phyloP scores from a whole-genome alignment of 148 eudicot genomes.

The Camellia japonica region DNA sequence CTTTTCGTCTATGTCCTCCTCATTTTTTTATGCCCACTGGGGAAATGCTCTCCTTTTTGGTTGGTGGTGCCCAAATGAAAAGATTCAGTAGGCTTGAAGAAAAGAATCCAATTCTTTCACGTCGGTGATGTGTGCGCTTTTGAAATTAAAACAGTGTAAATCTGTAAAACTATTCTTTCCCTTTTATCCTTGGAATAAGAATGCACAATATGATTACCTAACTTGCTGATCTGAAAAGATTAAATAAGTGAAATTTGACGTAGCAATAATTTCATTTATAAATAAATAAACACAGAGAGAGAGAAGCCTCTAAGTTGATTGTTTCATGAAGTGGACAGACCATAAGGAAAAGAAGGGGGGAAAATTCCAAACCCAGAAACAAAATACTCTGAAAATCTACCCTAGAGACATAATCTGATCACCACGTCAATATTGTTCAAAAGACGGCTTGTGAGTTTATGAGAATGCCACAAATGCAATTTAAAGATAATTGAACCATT shows the following conservation, averaged over 20 bases:
- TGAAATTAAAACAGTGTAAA: neutral
- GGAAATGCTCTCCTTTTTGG: neutral
- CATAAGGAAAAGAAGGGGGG: neutral
- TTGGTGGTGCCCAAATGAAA: neutral
- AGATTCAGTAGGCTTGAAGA: conserved; percentile 8
- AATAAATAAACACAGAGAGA: neutral
- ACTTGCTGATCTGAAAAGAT: neutral
- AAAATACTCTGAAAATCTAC: neutral
- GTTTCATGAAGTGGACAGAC: neutral
- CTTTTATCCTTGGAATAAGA: no score
- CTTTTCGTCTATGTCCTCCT: neutral
- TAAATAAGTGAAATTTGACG: neutral
- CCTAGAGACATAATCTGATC: neutral
- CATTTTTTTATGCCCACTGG: conserved; percentile 1
- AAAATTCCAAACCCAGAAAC: neutral
- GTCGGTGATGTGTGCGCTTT: neutral
- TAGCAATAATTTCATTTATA: no score
- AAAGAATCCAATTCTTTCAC: conserved; percentile 23
- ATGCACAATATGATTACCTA: no score
- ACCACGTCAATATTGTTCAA: neutral
- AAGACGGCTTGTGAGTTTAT: neutral
- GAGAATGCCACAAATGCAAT: neutral
- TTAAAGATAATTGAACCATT: neutral
- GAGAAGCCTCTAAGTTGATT: neutral
- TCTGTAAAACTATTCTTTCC: no score